These are phyloP conservation scores for Colletotrichum scovillei DNA, from an alignment of 2,329 filamentous ascomycete species.

Conservation along the genomic window DNA sequence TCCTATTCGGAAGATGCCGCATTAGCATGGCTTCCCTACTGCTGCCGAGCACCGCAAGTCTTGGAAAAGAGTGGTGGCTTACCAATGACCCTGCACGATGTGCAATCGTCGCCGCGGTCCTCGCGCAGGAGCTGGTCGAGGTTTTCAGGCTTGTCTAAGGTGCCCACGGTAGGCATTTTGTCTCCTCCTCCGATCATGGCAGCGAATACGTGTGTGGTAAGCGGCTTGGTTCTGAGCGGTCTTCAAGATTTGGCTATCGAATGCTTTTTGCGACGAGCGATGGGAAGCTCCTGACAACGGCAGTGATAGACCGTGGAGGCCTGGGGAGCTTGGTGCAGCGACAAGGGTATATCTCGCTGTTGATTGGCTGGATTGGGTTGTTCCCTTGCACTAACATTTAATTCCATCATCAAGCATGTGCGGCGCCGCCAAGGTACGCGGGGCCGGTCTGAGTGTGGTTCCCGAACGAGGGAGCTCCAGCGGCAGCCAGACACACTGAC, in stretches of 20 bases:
- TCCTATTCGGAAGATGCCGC: conserved; percentile 57
- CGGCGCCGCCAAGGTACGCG: background rate
- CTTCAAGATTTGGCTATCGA: background rate
- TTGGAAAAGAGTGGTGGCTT: conserved; percentile 43
- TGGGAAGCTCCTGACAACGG: background rate
- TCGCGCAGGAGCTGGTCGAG: conserved; percentile 67
- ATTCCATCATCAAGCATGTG: conserved; percentile 46
- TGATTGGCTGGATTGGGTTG: conserved; percentile 26
- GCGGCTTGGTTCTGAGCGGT: background rate
- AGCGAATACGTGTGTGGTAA: background rate
- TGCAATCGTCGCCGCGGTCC: conserved; percentile 73
- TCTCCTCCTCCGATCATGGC: conserved; percentile 55
- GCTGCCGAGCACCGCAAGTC: background rate
- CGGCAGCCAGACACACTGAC: conserved; percentile 11
- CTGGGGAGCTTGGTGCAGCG: conserved; percentile 11
- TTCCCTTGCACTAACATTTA: conserved; percentile 29
- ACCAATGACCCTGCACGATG: conserved; percentile 79
- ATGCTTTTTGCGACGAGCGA: conserved; percentile 5
- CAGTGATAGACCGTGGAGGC: background rate
- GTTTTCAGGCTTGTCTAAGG: conserved; percentile 70
- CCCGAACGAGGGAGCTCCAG: conserved; percentile 28
- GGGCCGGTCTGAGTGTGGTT: conserved; percentile 16
- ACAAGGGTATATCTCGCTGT: background rate
- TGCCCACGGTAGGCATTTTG: conserved; percentile 61
- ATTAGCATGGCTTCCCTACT: background rate